Evolutionary conservation across 2,329 filamentous ascomycete genomes (phyloP).

Genomic region (Trichoderma gracile): DNA sequence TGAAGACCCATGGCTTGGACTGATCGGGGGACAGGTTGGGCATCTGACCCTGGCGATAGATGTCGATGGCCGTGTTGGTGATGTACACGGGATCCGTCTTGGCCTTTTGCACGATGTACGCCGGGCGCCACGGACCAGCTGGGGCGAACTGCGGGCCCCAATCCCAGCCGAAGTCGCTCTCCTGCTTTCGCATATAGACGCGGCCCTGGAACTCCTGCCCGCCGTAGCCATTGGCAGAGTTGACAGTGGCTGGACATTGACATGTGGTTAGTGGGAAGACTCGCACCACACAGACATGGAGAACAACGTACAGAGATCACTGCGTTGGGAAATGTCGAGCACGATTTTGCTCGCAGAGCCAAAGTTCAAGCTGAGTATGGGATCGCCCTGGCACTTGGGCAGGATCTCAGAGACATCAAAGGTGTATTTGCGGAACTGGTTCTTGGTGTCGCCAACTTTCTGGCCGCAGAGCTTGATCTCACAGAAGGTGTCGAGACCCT

Average conservation of each 20-base stretch:
- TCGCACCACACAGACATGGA: neutral
- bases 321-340: constrained; percentile 13
- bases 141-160: constrained; percentile 62
- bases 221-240: constrained; percentile 10
- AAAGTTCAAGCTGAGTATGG: constrained; percentile 29
- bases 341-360: constrained; percentile 28
- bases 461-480: constrained; percentile 56
- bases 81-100: constrained; percentile 34
- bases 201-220: constrained; percentile 28
- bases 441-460: constrained; percentile 57
- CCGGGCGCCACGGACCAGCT: constrained; percentile 62
- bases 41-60: constrained; percentile 59
- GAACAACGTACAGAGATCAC: constrained; percentile 4
- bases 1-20: constrained; percentile 58
- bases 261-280: neutral
- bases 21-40: constrained; percentile 61
- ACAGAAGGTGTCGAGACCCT: constrained; percentile 63
- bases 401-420: constrained; percentile 56
- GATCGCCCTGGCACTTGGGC: constrained; percentile 14
- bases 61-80: constrained; percentile 52
- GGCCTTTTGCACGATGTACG: constrained; percentile 55
- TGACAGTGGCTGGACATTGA: neutral
- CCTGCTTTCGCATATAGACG: constrained; percentile 55
- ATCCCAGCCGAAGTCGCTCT: constrained; percentile 66
- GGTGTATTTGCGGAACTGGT: constrained; percentile 63